Conservation (phyloP, 192 early-diverging fungal species). For the Rhizophagus clarus region DNA sequence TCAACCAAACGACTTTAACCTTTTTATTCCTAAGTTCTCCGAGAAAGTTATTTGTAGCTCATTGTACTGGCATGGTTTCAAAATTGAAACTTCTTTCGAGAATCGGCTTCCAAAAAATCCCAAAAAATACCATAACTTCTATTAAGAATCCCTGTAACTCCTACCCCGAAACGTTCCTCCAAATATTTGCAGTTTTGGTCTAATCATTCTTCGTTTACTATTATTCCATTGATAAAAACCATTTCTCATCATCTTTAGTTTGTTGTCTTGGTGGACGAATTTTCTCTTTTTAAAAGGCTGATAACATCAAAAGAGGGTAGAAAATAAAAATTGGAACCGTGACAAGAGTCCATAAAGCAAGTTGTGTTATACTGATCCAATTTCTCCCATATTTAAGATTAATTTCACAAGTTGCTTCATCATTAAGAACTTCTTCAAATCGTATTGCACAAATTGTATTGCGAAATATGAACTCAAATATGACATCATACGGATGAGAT, state of each 20-base stretch:
- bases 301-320: not conserved
- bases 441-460: not conserved
- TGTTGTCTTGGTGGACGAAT: not conserved
- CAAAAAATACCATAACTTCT: not conserved
- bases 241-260: not conserved
- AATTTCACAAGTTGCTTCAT: not conserved
- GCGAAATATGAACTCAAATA: not conserved
- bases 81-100: not conserved
- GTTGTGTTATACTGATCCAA: not conserved
- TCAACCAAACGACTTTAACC: not conserved
- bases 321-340: not conserved
- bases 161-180: constrained; percentile 7
- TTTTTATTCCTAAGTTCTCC: not conserved
- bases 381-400: not conserved
- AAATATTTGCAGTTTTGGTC: constrained; percentile 11
- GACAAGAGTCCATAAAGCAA: not conserved
- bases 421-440: not conserved
- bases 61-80: not conserved
- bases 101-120: not conserved
- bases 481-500: not conserved
- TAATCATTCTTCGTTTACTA: not conserved
- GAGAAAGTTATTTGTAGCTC: not conserved
- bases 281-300: not conserved
- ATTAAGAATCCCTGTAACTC: constrained; percentile 9
- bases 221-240: constrained; percentile 22